Evolutionary conservation across 2,329 filamentous ascomycete genomes (phyloP).

Genomic region (Zelopaecilomyces penicillatus): DNA sequence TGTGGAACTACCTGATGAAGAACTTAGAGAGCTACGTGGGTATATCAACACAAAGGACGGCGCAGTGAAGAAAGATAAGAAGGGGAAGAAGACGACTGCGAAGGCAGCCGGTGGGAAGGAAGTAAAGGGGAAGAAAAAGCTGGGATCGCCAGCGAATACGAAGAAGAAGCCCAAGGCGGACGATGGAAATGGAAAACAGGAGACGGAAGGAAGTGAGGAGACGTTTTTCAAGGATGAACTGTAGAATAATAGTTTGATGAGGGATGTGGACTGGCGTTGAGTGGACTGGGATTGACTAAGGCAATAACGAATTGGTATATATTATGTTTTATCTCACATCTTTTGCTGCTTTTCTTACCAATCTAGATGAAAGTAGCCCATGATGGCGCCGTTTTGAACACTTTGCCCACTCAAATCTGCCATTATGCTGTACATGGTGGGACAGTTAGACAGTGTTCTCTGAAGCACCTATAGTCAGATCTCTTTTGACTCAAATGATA

Average conservation of each 20-base stretch:
- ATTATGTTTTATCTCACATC: no score
- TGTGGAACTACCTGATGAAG: constrained; percentile 54
- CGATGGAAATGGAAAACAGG: constrained; percentile 7
- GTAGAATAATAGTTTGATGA: constrained; percentile 16
- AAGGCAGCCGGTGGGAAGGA: constrained; percentile 2
- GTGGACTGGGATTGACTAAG: no score
- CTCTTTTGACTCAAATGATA: no score
- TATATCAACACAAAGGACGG: constrained; percentile 54
- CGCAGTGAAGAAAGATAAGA: constrained; percentile 1
- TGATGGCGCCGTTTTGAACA: no score
- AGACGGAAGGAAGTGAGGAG: constrained; percentile 38
- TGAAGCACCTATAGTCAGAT: no score
- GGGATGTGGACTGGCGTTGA: no score
- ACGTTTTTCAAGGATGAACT: constrained; percentile 46
- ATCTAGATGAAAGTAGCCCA: no score
- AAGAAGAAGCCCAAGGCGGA: constrained; percentile 19
- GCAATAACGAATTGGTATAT: no score
- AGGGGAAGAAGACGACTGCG: constrained; percentile 33
- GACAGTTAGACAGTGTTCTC: no score
- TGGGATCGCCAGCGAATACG: not conserved
- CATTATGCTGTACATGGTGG: no score
- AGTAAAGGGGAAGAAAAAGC: not conserved
- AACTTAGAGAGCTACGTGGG: constrained; percentile 56
- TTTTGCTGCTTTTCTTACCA: no score
- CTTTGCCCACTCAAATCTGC: no score